Evolutionary conservation across 2,329 filamentous ascomycete genomes (phyloP), one percentile per base, ranked within the genome.

Genomic region (Diaporthe ilicicola): DNA sequence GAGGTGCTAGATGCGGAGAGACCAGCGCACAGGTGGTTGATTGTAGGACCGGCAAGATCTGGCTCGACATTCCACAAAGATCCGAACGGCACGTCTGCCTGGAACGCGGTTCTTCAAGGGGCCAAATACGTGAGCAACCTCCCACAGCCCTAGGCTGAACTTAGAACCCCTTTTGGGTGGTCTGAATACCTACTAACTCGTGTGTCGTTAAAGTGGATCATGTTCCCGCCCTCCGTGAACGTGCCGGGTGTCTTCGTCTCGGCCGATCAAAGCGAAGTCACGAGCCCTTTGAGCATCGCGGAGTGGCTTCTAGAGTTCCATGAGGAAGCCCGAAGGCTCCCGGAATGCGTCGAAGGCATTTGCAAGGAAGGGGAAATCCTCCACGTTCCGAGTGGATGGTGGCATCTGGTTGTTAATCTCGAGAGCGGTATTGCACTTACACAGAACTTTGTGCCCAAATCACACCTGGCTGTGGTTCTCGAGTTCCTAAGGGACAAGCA

Each of bases 61-160:
- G 95, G 95, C 37, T 97, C 93, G 75, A 98, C 95, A 5, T 98
- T 98, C 79, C 95, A 98, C 84, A 98, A 98, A 79, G 90, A 92
- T 72, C 90, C 90, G 27, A 92, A 92, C 75, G 91, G 82, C 22
- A 92, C 90, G 22, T 92, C 91, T 76, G 95, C 96, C 0, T 98
- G 95, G 96, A 98, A 98, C 79, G 95, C 95, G 0, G 94, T 98
- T 17, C 85, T 98, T 34, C 90, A 92, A 71, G 96, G 95, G 6
- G 90, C 92, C 42, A 98, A 98, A 79, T 98, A 98, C 85, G 59
- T 64, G 59, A 64, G 59, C 48, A 8, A 19, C 29, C 37, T 37
- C 44, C 29, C n/a, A 19, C 22, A 12, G 22, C 27, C 6, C 24
- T 3, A 39, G 9, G 27, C 27, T 37, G n/a, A 7, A n/a, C n/a